A percentile compares a stretch with the other conserved stretches of the same genome.
phyloP scores from a whole-genome alignment of 2,329 filamentous ascomycete genomes.

The Cordyceps militaris region DNA sequence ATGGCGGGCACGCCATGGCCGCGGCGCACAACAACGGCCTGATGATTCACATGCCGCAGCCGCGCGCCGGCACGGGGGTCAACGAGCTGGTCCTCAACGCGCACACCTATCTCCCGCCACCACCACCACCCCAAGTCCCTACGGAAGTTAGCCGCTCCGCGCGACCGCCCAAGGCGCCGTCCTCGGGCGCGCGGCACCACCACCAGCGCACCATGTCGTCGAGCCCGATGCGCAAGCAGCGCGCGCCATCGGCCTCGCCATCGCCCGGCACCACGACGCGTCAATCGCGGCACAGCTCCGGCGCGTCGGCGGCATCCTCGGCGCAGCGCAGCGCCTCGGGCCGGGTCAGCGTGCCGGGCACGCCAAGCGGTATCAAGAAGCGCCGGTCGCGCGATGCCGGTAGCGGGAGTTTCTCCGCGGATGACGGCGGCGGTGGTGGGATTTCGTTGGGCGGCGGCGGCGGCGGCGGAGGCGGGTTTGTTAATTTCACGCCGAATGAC shows the following conservation, averaged over 20 bases:
- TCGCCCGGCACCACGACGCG: conserved; percentile 17
- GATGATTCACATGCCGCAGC: conserved; percentile 49
- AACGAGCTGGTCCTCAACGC: conserved; percentile 27
- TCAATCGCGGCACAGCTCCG: conserved; percentile 33
- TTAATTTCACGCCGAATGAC: conserved; percentile 85
- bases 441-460: conserved; percentile 20
- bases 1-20: conserved; percentile 12
- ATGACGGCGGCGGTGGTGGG: conserved; percentile 19
- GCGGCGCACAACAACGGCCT: conserved; percentile 26
- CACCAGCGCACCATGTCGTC: conserved; percentile 36
- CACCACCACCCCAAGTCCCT: conserved; percentile 23
- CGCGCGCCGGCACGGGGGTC: conserved; percentile 28
- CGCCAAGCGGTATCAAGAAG: conserved; percentile 32
- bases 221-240: conserved; percentile 36
- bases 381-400: conserved; percentile 31
- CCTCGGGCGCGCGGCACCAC: conserved; percentile 40
- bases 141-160: conserved; percentile 20
- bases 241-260: conserved; percentile 33
- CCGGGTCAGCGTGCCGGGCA: conserved; percentile 31
- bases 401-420: conserved; percentile 16
- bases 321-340: conserved; percentile 31
- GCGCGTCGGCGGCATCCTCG: conserved; percentile 25
- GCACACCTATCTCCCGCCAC: conserved; percentile 30
- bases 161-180: conserved; percentile 46
- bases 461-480: conserved; percentile 49